A percentile compares a stretch with the other conserved stretches of the same genome.
Evolutionary conservation across 2,329 filamentous ascomycete genomes (phyloP).

Genomic region (Calonectria hongkongensis): DNA sequence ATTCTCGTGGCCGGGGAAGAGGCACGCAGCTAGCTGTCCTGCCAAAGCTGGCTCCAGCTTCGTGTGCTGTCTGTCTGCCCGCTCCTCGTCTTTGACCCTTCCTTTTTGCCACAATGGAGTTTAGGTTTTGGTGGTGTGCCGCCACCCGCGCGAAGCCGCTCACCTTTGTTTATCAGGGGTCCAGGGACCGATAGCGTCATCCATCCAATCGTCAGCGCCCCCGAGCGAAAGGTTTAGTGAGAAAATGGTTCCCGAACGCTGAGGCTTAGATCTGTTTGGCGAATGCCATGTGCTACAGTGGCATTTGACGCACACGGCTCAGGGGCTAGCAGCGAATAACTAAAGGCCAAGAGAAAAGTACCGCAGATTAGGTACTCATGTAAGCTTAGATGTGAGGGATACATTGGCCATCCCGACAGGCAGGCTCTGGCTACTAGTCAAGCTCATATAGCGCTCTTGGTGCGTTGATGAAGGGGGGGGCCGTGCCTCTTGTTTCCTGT

Average conservation of each 20-base stretch:
- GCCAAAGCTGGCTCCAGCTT: not conserved
- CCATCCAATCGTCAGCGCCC: constrained; percentile 16
- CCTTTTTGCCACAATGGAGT: constrained; percentile 30
- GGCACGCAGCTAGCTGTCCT: too few species aligned
- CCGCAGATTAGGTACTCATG: constrained; percentile 29
- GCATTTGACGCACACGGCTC: constrained; percentile 17
- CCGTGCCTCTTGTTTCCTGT: constrained; percentile 31
- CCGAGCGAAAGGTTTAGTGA: constrained; percentile 20
- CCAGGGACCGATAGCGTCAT: constrained; percentile 30
- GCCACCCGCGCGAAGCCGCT: constrained; percentile 44
- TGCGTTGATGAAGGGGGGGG: constrained; percentile 18
- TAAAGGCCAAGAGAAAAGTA: constrained; percentile 7
- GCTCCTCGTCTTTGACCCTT: not conserved
- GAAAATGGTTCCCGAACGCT: constrained; percentile 29
- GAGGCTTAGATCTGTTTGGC: constrained; percentile 16
- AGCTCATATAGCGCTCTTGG: not conserved
- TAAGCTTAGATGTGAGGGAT: constrained; percentile 28
- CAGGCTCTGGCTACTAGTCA: not conserved
- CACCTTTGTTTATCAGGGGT: constrained; percentile 28
- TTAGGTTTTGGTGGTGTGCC: constrained; percentile 47
- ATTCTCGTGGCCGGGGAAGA: not conserved
- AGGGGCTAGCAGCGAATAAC: constrained; percentile 3
- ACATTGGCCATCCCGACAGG: not conserved
- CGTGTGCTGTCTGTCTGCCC: too few species aligned
- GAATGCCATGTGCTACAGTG: constrained; percentile 23